Percentiles rank a stretch among this genome's conserved stretches.
These are phyloP conservation scores for Remersonia thermophila DNA, from an alignment of 2,329 filamentous ascomycete species.

Conservation along the genomic window DNA sequence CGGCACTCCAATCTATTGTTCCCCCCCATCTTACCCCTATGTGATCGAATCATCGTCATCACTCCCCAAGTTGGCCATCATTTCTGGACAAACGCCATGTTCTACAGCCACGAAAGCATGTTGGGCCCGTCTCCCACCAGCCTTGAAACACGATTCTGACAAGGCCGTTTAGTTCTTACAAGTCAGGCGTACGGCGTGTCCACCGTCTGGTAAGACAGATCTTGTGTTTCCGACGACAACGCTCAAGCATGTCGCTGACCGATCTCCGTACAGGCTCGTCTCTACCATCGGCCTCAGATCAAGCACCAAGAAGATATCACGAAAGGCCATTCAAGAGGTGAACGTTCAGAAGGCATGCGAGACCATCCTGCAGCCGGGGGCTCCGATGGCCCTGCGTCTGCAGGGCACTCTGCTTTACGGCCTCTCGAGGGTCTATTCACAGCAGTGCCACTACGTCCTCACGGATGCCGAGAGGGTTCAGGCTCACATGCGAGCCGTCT, in stretches of 20 bases:
- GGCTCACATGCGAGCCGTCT: slow-evolving; percentile 57
- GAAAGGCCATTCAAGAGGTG: slow-evolving; percentile 80
- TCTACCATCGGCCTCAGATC: slow-evolving; percentile 74
- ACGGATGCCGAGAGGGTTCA: slow-evolving; percentile 66
- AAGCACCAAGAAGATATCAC: slow-evolving; percentile 58
- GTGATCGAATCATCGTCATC: not conserved
- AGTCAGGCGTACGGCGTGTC: slow-evolving; percentile 83
- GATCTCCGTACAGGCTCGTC: slow-evolving; percentile 54
- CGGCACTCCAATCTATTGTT: no score
- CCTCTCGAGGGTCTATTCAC: slow-evolving; percentile 69
- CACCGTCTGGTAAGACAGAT: slow-evolving; percentile 66
- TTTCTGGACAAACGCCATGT: slow-evolving; percentile 44
- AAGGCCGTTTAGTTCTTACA: slow-evolving; percentile 50
- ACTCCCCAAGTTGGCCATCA: slow-evolving; percentile 7
- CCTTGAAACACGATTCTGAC: slow-evolving; percentile 16
- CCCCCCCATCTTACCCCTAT: not conserved
- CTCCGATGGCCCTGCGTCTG: slow-evolving; percentile 78
- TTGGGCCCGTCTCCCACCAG: not conserved
- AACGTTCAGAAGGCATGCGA: slow-evolving; percentile 76
- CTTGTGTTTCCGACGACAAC: no score
- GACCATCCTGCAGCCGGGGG: slow-evolving; percentile 69
- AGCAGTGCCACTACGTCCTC: slow-evolving; percentile 80
- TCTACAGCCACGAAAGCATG: slow-evolving; percentile 90
- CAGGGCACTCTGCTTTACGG: slow-evolving; percentile 84
- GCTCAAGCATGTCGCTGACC: not conserved